Base-by-base conservation (phyloP, 805 yeast species). In the Cyberlindnera subsufficiens region DNA sequence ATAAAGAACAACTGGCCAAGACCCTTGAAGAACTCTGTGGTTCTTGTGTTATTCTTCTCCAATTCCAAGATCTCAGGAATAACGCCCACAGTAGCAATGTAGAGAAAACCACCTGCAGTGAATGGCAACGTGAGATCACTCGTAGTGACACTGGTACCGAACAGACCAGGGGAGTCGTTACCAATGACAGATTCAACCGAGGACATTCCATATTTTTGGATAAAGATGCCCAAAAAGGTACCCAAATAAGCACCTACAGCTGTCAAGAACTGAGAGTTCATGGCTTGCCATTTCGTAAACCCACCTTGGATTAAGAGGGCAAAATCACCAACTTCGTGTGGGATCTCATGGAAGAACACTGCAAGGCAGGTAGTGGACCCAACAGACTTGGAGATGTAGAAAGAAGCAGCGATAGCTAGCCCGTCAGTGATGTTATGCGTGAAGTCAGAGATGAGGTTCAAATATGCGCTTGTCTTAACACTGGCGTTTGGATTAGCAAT, bases 241-340 rank as follows among this genome's bases (percentile, higher is more conserved):
- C 93, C 93, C 37, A 77, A 37, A 39, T 72, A 72, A 0, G 86
- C 82, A 30, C 88, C 87, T 18, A 71, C 44, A 1, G 85, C 81
- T 3, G 89, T 81, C 30, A 81, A 53, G 41, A 81, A 69, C 61
- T 84, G 90, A 0, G 86, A 78, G 41, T 69, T 71, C 71, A 82
- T 69, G 3, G 87, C 88, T 48, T 78, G 78, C 60, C 76, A 63
- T 60, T 78, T 78, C 17, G 85, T 68, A 50, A 80, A 75, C 0
- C 91, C 91, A 18, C 82, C 81, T 53, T 80, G 78, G 47, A 81
- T 73, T 46, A 85, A 65, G 20, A 85, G 65, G 0, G 89, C 90
- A 63, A 80, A 85, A 56, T 85, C 93, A 38, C 91, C 90, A 47
- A 85, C 74, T 56, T 83, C 88, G 58, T 85, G 93, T 6, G 93